A percentile compares a stretch with the other conserved stretches of the same genome.
These are phyloP conservation scores for Komagataella populi DNA, from an alignment of 805 yeast species.

Conservation along the genomic window DNA sequence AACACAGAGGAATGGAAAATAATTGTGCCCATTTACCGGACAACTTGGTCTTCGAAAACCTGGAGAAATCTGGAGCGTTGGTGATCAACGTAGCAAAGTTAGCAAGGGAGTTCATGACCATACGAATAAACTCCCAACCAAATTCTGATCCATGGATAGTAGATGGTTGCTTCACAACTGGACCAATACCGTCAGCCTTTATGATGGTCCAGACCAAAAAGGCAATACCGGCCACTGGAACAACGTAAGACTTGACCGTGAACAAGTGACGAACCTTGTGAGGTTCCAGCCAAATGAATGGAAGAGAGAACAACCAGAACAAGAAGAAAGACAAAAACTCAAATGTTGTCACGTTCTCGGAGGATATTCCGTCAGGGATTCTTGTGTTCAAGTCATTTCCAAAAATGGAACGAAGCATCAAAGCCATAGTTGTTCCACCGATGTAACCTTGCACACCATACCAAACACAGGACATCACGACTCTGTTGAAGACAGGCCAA, in stretches of 20 bases:
- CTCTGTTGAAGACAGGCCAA: slow-evolving; percentile 85
- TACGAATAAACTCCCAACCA: slow-evolving; percentile 74
- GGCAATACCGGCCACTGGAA: slow-evolving; percentile 75
- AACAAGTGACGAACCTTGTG: slow-evolving; percentile 75
- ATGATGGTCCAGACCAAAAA: slow-evolving; percentile 76
- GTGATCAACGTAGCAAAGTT: slow-evolving; percentile 83
- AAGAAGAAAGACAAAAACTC: slow-evolving; percentile 65
- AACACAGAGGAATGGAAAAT: slow-evolving; percentile 61
- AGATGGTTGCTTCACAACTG: slow-evolving; percentile 44
- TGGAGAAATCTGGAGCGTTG: slow-evolving; percentile 82
- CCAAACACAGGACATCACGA: slow-evolving; percentile 72
- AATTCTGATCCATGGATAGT: slow-evolving; percentile 42
- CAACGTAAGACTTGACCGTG: slow-evolving; percentile 64
- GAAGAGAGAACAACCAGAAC: slow-evolving; percentile 70
- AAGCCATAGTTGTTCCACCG: slow-evolving; percentile 70
- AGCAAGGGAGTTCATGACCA: slow-evolving; percentile 70
- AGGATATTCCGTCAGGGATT: slow-evolving; percentile 51
- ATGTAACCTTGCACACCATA: slow-evolving; percentile 77
- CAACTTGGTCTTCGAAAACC: slow-evolving; percentile 53
- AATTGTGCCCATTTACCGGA: slow-evolving; percentile 44
- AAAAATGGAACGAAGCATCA: slow-evolving; percentile 69
- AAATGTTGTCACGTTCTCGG: slow-evolving; percentile 53
- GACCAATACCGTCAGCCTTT: slow-evolving; percentile 71
- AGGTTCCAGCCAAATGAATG: slow-evolving; percentile 72
- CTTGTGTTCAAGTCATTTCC: slow-evolving; percentile 48